A percentile compares a stretch with the other conserved stretches of the same genome.
These are phyloP conservation scores for Nicotiana otophora DNA, from an alignment of 257 asterid genomes.

Conservation along the genomic window DNA sequence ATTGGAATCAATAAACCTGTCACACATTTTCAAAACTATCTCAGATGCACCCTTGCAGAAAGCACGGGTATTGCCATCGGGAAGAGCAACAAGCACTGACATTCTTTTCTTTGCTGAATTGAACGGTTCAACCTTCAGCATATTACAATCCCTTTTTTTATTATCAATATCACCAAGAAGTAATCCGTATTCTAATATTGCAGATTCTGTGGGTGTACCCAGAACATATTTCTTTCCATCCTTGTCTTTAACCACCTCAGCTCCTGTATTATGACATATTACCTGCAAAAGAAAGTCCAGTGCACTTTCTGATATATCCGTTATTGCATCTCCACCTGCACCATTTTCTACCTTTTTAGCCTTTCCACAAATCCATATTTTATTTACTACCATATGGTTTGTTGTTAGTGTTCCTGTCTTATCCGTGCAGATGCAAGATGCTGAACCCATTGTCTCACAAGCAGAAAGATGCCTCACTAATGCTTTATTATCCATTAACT, in stretches of 20 bases:
- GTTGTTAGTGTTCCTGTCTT: constrained; percentile 97
- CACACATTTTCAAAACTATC: constrained; percentile 68
- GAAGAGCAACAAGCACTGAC: constrained; percentile 80
- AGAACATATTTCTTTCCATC: constrained; percentile 58
- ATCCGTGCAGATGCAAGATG: constrained; percentile 88
- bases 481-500: constrained; percentile 77
- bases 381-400: constrained; percentile 82
- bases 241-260: constrained; percentile 83
- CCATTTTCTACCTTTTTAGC: constrained; percentile 36
- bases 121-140: constrained; percentile 85
- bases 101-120: constrained; percentile 89
- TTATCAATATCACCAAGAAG: constrained; percentile 73
- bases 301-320: constrained; percentile 42
- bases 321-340: constrained; percentile 27
- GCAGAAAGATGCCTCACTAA: constrained; percentile 90
- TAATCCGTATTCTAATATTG: constrained; percentile 78
- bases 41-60: constrained; percentile 98
- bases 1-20: constrained; percentile 38
- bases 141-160: constrained; percentile 42
- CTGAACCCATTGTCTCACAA: constrained; percentile 99
- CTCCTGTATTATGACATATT: constrained; percentile 71
- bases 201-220: constrained; percentile 91
- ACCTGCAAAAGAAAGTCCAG: constrained; percentile 55
- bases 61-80: constrained; percentile 66
- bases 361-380: constrained; percentile 63